Conservation (phyloP, 2,329 filamentous ascomycete genomes). For the Aspergillus sp. region DNA sequence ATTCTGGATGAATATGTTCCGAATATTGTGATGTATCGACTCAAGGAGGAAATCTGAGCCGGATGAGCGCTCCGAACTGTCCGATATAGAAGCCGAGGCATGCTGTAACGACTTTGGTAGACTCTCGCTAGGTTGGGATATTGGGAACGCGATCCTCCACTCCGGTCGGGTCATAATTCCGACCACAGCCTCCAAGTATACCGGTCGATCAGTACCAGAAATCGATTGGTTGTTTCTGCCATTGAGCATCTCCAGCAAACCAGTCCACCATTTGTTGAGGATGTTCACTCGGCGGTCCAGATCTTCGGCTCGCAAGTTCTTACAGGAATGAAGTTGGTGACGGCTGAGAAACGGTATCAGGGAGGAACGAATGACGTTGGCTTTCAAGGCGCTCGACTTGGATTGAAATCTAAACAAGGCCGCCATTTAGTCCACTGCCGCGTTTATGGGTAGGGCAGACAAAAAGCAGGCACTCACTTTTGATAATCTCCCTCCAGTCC, state of each 20-base stretch:
- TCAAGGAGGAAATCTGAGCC: constrained; percentile 62
- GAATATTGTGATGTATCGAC: constrained; percentile 80
- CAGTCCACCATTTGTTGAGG: constrained; percentile 86
- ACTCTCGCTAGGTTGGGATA: constrained; percentile 45
- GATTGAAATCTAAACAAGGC: constrained; percentile 53
- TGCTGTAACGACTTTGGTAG: constrained; percentile 27
- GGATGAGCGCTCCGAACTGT: constrained; percentile 50
- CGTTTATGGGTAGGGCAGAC: not conserved
- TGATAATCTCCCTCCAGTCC: constrained; percentile 62
- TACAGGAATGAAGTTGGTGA: constrained; percentile 63
- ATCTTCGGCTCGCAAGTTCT: constrained; percentile 65
- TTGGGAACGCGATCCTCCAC: constrained; percentile 68
- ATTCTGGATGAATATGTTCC: constrained; percentile 78
- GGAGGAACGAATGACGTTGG: constrained; percentile 63
- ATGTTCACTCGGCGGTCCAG: constrained; percentile 72
- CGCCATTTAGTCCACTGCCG: not conserved
- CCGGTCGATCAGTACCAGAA: constrained; percentile 73
- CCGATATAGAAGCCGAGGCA: constrained; percentile 40
- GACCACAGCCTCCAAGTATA: constrained; percentile 69
- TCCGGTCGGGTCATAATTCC: constrained; percentile 83
- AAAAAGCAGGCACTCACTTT: constrained; percentile 44
- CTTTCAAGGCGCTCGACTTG: constrained; percentile 67
- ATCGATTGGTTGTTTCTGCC: constrained; percentile 69
- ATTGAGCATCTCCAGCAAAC: constrained; percentile 72
- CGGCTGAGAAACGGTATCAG: constrained; percentile 71